Base-by-base conservation (phyloP, 805 yeast species). In the Myxozyma neglecta region DNA sequence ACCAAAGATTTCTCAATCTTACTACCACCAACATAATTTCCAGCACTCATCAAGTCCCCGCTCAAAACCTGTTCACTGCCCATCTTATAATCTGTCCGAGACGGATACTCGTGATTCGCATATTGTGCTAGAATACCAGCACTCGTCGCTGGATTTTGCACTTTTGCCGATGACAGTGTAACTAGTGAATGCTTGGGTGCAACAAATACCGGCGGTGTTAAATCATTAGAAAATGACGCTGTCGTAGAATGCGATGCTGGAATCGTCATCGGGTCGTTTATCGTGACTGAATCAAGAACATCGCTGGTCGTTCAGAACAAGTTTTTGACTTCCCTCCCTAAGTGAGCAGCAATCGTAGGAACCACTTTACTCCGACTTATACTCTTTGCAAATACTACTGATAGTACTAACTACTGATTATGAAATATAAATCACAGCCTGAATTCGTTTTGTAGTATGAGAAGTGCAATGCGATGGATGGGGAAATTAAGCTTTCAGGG, bases 51-150 rank as follows among this genome's bases (percentile, higher is more conserved):
- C 29, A 24, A 24, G 29, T 24, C 29, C 29, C 29, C 29, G 29
- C 29, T 24, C 29, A 24, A 24, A 14, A 40, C 5, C 43, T 40
- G 16, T 40, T 40, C 43, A 40, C 16, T 40, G 14, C 43, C 16
- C 43, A 40, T 40, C 43, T 40, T 14, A 14, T 40, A 24, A 24
- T 24, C 29, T 5, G 29, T 5, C 47, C 47, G 47, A 20, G 29
- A 24, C 29, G 29, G 34, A n/a, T 53, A 53, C 20, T 44, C 44
- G 37, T 53, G 56, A n/a, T 53, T 49, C 24, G 56, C 48, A 32
- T 53, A 53, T 34, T 53, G 49, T 20, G 56, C 49, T 14, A 53
- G 42, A 5, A 53, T 43, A 16, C 56, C 56, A 6, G 56, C 49
- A 34, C 56, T 53, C n/a, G 49, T 53, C 16, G 48, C 56, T 6